These are phyloP conservation scores for Thermochaetoides thermophila DNA, from an alignment of 495 filamentous ascomycete species.

Conservation along the genomic window DNA sequence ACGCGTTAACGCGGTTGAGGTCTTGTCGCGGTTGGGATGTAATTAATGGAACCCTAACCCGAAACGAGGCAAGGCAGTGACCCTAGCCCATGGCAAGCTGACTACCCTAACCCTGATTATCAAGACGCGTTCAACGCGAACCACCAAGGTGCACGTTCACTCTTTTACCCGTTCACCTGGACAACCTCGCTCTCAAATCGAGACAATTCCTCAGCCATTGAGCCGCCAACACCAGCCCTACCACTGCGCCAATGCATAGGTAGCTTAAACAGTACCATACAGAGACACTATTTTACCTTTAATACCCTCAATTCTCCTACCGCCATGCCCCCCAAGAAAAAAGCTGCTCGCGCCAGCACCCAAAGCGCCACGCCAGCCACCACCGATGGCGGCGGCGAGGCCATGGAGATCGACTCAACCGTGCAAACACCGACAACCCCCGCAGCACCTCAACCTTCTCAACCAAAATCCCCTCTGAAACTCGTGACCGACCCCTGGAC, in stretches of 20 bases:
- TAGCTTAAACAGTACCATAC: no score
- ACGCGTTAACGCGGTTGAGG: neutral
- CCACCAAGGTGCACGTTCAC: neutral
- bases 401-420: conserved; percentile 37
- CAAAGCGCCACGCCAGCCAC: conserved; percentile 26
- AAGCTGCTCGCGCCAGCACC: conserved; percentile 26
- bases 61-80: neutral
- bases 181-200: no score
- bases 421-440: conserved; percentile 28
- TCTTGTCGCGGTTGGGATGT: neutral
- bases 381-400: conserved; percentile 36
- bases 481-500: conserved; percentile 67
- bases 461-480: conserved; percentile 9
- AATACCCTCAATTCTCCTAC: no score
- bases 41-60: neutral
- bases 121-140: neutral
- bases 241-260: no score
- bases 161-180: neutral
- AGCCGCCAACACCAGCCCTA: no score
- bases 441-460: conserved; percentile 17
- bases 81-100: neutral
- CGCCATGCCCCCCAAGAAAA: conserved; percentile 71
- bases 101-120: no score
- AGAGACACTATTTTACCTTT: no score
- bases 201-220: no score